Evolutionary conservation across 1,139 yeast genomes (phyloP).

Genomic region (Geotrichum citri-aurantii): DNA sequence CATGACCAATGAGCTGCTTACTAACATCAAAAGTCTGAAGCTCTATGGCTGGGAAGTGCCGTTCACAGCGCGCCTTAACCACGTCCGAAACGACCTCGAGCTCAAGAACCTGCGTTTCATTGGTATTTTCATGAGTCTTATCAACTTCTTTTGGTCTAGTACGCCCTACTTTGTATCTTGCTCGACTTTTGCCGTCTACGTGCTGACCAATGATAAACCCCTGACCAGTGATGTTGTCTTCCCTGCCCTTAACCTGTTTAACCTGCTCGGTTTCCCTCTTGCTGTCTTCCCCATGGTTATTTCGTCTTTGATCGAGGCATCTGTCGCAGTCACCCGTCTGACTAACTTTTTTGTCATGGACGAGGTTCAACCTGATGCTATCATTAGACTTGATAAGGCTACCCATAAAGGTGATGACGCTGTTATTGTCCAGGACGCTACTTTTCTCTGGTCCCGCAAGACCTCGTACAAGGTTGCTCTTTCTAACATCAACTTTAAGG

Average conservation of each 20-base stretch:
- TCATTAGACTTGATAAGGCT: slow-evolving; percentile 52
- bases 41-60: slow-evolving; percentile 95
- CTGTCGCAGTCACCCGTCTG: slow-evolving; percentile 78
- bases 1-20: slow-evolving; percentile 77
- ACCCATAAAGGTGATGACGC: slow-evolving; percentile 59
- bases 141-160: slow-evolving; percentile 74
- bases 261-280: slow-evolving; percentile 76
- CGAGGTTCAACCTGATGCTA: slow-evolving; percentile 79
- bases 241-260: slow-evolving; percentile 76
- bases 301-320: slow-evolving; percentile 80
- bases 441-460: slow-evolving; percentile 82
- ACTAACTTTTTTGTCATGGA: slow-evolving; percentile 65
- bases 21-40: slow-evolving; percentile 86
- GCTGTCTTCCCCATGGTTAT: slow-evolving; percentile 92
- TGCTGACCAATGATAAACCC: slow-evolving; percentile 56
- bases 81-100: slow-evolving; percentile 87
- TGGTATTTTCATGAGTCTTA: slow-evolving; percentile 69
- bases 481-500: slow-evolving; percentile 58
- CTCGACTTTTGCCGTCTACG: slow-evolving; percentile 82
- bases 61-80: slow-evolving; percentile 61
- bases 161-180: slow-evolving; percentile 92
- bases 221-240: slow-evolving; percentile 88
- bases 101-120: slow-evolving; percentile 68
- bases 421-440: slow-evolving; percentile 63
- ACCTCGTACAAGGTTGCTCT: slow-evolving; percentile 77